These are phyloP conservation scores for Deinandra increscens DNA, from an alignment of 129 eudicot species.

Conservation along the genomic window DNA sequence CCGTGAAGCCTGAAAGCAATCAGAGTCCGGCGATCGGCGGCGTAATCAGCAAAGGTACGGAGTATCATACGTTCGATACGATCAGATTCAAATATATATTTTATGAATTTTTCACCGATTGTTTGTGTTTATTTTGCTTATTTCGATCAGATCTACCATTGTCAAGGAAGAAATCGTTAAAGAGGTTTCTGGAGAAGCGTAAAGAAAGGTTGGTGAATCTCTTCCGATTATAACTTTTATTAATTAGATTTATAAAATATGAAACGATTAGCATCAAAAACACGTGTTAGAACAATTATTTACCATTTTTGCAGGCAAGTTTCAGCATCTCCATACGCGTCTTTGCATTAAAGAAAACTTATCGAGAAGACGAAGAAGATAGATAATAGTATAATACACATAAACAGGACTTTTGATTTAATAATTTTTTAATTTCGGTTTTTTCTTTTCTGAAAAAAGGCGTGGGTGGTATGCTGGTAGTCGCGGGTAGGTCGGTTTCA, in stretches of 20 bases:
- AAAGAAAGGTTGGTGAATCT: conserved; percentile 50
- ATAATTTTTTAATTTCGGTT: background rate
- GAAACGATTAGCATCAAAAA: background rate
- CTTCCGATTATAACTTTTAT: background rate
- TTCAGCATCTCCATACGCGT: conserved; percentile 23
- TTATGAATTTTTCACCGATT: background rate
- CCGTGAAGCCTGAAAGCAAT: background rate
- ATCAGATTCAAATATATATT: background rate
- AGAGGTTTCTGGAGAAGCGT: conserved; percentile 69
- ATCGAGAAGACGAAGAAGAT: conserved; percentile 14
- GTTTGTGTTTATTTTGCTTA: background rate
- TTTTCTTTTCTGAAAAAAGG: conserved; percentile 1
- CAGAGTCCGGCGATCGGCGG: conserved; percentile 21
- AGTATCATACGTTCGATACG: background rate
- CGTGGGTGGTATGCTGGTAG: conserved; percentile 3
- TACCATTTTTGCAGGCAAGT: conserved; percentile 30
- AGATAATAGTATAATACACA: background rate
- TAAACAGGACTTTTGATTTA: conserved; percentile 14
- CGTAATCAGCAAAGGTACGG: conserved; percentile 35
- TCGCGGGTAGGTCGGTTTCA: conserved; percentile 15
- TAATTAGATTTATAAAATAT: background rate
- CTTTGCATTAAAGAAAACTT: conserved; percentile 15
- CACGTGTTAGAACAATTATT: background rate
- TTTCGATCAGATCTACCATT: conserved; percentile 47
- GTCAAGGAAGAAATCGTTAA: conserved; percentile 55